These are phyloP conservation scores for Penicillium digitatum DNA, from an alignment of 2,329 filamentous ascomycete genomes.

Conservation along the genomic window DNA sequence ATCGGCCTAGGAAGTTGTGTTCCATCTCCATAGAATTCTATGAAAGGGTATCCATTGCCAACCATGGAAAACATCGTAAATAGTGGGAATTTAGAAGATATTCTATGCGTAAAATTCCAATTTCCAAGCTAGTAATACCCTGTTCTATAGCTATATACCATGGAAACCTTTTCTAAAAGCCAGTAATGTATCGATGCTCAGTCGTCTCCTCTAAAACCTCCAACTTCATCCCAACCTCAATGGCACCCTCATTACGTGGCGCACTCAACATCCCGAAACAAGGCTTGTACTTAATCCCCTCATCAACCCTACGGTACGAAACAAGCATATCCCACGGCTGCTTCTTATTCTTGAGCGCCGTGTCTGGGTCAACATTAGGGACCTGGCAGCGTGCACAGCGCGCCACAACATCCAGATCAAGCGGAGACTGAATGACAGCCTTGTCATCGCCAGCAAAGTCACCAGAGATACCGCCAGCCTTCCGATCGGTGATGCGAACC, in stretches of 20 bases:
- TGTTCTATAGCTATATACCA: not conserved
- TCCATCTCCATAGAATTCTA: too few species aligned
- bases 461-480: constrained; percentile 1
- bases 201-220: constrained; percentile 57
- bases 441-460: too few species aligned
- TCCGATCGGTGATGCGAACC: constrained; percentile 36
- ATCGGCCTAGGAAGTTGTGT: not conserved
- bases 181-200: constrained; percentile 53
- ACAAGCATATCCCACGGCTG: constrained; percentile 62
- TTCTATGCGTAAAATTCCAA: not conserved
- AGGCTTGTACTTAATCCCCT: constrained; percentile 60
- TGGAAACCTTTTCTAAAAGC: constrained; percentile 21
- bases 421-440: constrained; percentile 9
- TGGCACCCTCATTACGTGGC: constrained; percentile 52
- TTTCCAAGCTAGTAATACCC: not conserved
- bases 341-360: constrained; percentile 54
- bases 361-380: constrained; percentile 62
- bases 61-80: too few species aligned
- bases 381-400: constrained; percentile 60
- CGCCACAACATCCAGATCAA: constrained; percentile 56
- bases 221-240: constrained; percentile 57
- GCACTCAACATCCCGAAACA: constrained; percentile 65
- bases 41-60: not conserved
- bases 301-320: constrained; percentile 58
- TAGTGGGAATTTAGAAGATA: not conserved